phyloP scores from a whole-genome alignment of 495 filamentous ascomycete genomes.

The Evernia prunastri region DNA sequence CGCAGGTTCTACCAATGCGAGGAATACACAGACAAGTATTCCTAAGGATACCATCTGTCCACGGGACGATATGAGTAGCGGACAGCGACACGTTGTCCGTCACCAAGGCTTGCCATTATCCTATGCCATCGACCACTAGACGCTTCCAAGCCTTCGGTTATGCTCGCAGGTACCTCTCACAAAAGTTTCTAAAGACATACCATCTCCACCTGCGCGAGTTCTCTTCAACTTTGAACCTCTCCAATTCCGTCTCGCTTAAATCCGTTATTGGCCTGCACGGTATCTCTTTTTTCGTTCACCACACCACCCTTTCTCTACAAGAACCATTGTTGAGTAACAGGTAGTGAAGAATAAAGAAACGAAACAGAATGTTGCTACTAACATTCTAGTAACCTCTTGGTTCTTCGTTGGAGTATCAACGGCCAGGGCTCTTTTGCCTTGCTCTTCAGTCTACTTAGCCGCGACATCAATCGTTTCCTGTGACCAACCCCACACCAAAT shows the following conservation, averaged over 20 bases:
- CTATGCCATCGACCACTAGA: neutral
- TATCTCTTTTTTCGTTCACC: neutral
- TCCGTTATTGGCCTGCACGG: neutral
- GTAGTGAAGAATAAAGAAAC: neutral
- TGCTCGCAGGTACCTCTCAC: neutral
- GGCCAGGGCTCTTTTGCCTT: neutral
- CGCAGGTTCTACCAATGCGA: neutral
- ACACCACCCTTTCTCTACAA: neutral
- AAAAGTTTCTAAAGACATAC: neutral
- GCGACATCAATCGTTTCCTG: neutral
- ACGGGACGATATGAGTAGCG: neutral
- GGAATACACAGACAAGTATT: neutral
- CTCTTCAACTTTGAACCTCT: neutral
- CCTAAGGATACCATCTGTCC: neutral
- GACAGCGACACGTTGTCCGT: neutral
- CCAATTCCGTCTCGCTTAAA: neutral
- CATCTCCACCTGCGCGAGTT: neutral
- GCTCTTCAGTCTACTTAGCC: neutral
- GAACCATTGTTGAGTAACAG: neutral
- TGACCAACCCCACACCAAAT: neutral
- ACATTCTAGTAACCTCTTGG: neutral
- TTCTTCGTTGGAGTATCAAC: neutral
- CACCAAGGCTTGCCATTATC: neutral
- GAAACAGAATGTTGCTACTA: neutral
- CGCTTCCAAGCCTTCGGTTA: neutral